Evolutionary conservation across 306 rosid genomes (phyloP).

Genomic region (Trifolium dubium): DNA sequence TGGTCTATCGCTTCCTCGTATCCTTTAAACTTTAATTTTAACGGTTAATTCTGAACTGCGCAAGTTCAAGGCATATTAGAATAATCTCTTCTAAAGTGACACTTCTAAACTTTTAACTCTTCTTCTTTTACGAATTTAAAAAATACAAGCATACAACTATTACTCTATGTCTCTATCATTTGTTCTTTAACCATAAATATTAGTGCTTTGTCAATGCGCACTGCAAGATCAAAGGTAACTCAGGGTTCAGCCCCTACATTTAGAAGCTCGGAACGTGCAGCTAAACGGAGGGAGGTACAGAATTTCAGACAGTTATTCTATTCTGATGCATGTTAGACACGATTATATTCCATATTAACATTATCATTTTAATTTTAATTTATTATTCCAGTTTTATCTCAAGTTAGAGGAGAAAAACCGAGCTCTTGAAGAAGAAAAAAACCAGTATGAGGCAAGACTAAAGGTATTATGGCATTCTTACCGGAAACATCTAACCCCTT

Average conservation of each 20-base stretch:
- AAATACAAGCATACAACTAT: background rate
- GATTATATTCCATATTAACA: constrained; percentile 1
- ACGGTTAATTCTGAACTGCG: constrained; percentile 27
- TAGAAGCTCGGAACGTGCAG: constrained; percentile 69
- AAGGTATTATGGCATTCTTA: constrained; percentile 53
- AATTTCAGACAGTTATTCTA: constrained; percentile 29
- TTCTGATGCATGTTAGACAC: constrained; percentile 18
- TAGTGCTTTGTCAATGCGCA: constrained; percentile 74
- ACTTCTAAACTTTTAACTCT: background rate
- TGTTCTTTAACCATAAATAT: constrained; percentile 61
- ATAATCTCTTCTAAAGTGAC: background rate
- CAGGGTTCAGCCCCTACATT: constrained; percentile 86
- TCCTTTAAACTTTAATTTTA: constrained; percentile 55
- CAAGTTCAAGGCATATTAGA: constrained; percentile 15
- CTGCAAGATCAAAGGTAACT: constrained; percentile 78
- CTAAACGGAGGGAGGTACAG: constrained; percentile 88
- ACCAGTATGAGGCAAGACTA: constrained; percentile 75
- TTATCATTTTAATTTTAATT: constrained; percentile 17
- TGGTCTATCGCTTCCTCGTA: constrained; percentile 95
- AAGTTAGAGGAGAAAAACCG: constrained; percentile 90
- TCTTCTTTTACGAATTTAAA: constrained; percentile 4
- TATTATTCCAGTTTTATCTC: constrained; percentile 62
- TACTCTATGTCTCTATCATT: constrained; percentile 13
- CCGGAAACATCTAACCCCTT: constrained; percentile 10
- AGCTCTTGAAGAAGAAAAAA: constrained; percentile 85